These are phyloP conservation scores for Hyphodiscus hymeniophilus DNA, from an alignment of 495 filamentous ascomycete species.

Conservation along the genomic window DNA sequence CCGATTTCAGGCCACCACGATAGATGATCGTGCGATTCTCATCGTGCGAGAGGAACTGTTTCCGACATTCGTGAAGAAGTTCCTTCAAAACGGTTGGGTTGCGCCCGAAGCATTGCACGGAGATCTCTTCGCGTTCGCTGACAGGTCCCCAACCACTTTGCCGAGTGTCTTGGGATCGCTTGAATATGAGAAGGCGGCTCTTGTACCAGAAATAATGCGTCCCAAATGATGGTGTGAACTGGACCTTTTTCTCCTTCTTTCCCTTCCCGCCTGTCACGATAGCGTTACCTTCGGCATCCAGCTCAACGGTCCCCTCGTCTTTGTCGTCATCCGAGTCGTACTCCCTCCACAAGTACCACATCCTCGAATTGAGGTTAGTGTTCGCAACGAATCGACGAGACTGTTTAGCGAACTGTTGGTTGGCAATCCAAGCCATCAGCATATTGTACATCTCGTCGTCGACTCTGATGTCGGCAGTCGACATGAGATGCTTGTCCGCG, in stretches of 20 bases:
- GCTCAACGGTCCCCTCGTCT: constrained; percentile 23
- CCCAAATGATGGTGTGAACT: constrained; percentile 57
- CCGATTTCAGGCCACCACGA: constrained; percentile 38
- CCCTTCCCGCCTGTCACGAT: constrained; percentile 8
- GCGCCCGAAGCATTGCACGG: constrained; percentile 57
- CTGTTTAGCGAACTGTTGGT: constrained; percentile 46
- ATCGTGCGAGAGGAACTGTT: constrained; percentile 48
- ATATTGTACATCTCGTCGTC: constrained; percentile 65
- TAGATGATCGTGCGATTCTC: constrained; percentile 59
- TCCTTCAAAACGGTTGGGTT: constrained; percentile 57
- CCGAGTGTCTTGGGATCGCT: constrained; percentile 31
- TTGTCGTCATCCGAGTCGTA: constrained; percentile 41
- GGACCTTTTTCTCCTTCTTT: constrained; percentile 49
- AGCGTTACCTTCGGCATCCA: constrained; percentile 14
- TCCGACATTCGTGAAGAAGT: constrained; percentile 55
- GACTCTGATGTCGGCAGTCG: constrained; percentile 53
- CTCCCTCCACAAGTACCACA: constrained; percentile 38
- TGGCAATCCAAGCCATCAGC: constrained; percentile 61
- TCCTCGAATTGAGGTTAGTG: constrained; percentile 43
- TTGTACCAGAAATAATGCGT: constrained; percentile 60
- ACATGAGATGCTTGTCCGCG: constrained; percentile 39
- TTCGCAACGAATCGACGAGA: constrained; percentile 55
- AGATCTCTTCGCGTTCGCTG: constrained; percentile 45
- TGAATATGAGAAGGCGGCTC: constrained; percentile 46
- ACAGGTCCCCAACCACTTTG: constrained; percentile 19